Evolutionary conservation across 352 stramenopile species (phyloP).

Genomic region (Globisporangium parvum): DNA sequence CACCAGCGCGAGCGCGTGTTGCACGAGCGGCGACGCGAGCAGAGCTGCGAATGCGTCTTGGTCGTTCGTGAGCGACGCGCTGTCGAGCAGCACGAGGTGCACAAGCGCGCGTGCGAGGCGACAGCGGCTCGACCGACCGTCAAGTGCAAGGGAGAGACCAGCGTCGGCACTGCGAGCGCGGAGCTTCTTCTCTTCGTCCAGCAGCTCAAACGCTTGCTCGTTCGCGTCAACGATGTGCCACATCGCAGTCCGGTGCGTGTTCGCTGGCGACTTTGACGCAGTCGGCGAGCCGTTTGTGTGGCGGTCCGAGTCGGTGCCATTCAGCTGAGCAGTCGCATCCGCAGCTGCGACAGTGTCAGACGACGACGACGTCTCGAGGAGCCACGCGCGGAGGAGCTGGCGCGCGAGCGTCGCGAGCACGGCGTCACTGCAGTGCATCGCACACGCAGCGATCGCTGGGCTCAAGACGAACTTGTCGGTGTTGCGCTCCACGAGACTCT

Average conservation of each 20-base stretch:
- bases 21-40: conserved; percentile 28
- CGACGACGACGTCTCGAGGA: neutral
- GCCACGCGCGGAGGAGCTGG: conserved; percentile 27
- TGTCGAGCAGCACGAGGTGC: conserved; percentile 28
- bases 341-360: conserved; percentile 2
- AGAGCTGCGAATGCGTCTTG: conserved; percentile 6
- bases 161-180: conserved; percentile 7
- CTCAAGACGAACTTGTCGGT: conserved; percentile 68
- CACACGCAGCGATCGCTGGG: conserved; percentile 64
- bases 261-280: neutral
- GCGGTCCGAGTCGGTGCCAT: neutral
- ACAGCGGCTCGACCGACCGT: conserved; percentile 12
- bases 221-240: conserved; percentile 36
- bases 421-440: conserved; percentile 44
- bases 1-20: conserved; percentile 43
- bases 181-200: conserved; percentile 40
- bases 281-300: too few species aligned
- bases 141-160: too few species aligned
- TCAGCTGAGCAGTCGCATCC: conserved; percentile 2
- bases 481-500: conserved; percentile 71
- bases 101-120: conserved; percentile 38
- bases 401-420: conserved; percentile 44
- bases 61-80: conserved; percentile 19
- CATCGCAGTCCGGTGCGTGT: neutral
- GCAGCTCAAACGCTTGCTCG: conserved; percentile 49